Base-by-base conservation (phyloP, 2,329 filamentous ascomycete genomes). In the Scopulariopsis brevicaulis region DNA sequence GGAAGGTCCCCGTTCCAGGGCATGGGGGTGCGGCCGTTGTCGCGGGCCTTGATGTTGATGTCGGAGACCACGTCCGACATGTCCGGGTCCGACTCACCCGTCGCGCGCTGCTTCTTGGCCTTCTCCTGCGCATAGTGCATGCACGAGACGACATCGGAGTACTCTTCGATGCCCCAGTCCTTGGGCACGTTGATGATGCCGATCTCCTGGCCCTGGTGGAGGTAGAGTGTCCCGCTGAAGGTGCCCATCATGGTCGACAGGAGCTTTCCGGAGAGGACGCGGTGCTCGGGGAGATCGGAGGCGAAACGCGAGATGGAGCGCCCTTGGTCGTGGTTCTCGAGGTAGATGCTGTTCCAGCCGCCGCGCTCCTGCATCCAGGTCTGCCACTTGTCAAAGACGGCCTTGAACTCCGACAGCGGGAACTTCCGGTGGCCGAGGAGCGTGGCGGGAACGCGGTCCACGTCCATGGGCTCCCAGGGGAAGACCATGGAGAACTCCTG, bases 401-500 rank as follows among this genome's bases (percentile, higher is more conserved):
- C 64, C 65, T 83, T 83, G 46, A 84, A 69, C 57, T 77, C 73
- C 8, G 73, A 73, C 14, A 81, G 74, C 53, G 70, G 70, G 75
- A 77, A 83, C 6, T 64, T 66, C 1, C 63, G 63, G 2, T 68
- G 67, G 0, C 71, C 71, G 63, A 74, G 76, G 61, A 79, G 78
- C 60, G 77, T 72, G 18, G 65, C 59, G 5, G 67, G 58, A 12
- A 74, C 75, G 58, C 75, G 69, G 59, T 81, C 79, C 18, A 81
- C 68, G 40, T 78, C 74, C 60, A 82, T 74, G 35, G 34, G 73
- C 59, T 88, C 85, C 65, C 89, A 89, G 63, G 87, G 82, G 69
- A 89, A 89, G 37, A 88, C 84, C 84, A 89, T 89, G 66, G 80
- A 84, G 53, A 88, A 69, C 65, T 88, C 83, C 34, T 77, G 74